Evolutionary conservation across 495 filamentous ascomycete genomes (phyloP).

Genomic region (Podospora pseudocomata): DNA sequence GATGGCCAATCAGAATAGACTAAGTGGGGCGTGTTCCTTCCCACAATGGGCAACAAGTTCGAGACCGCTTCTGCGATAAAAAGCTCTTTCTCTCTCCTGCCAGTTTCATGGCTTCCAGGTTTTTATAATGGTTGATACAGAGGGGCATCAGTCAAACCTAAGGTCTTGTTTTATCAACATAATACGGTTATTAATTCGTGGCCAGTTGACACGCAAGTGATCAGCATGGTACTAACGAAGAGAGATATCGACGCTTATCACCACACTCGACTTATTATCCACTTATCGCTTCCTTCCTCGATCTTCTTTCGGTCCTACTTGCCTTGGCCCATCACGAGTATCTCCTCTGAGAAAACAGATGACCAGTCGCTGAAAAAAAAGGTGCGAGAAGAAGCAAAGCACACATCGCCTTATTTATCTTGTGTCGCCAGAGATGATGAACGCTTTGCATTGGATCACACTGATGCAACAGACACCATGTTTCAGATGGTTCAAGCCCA

Average conservation of each 20-base stretch:
- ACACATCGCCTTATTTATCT: not conserved
- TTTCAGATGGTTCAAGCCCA: conserved; percentile 18
- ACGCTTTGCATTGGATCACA: conserved; percentile 11
- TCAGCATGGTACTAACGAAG: not conserved
- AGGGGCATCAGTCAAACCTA: not conserved
- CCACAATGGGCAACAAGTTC: not conserved
- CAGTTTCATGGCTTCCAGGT: not conserved
- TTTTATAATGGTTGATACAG: not conserved
- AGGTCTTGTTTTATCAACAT: not conserved
- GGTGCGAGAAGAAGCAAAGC: not conserved
- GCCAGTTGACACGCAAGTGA: not conserved
- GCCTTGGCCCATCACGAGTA: not conserved
- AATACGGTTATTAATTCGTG: not conserved
- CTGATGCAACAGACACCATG: conserved; percentile 21
- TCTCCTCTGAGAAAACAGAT: not conserved
- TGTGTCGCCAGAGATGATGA: not conserved
- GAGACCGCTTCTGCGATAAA: not conserved
- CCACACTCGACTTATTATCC: not conserved
- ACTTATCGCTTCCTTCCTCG: not conserved
- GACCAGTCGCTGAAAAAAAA: not conserved
- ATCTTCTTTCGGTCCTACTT: not conserved
- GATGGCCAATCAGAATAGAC: conserved; percentile 8
- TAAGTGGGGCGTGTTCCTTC: not conserved
- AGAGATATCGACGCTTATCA: not conserved
- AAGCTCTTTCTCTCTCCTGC: not conserved